Percentiles rank a stretch among this genome's conserved stretches.
phyloP scores from a whole-genome alignment of 2,329 filamentous ascomycete genomes.

The Exophiala alcalophila region DNA sequence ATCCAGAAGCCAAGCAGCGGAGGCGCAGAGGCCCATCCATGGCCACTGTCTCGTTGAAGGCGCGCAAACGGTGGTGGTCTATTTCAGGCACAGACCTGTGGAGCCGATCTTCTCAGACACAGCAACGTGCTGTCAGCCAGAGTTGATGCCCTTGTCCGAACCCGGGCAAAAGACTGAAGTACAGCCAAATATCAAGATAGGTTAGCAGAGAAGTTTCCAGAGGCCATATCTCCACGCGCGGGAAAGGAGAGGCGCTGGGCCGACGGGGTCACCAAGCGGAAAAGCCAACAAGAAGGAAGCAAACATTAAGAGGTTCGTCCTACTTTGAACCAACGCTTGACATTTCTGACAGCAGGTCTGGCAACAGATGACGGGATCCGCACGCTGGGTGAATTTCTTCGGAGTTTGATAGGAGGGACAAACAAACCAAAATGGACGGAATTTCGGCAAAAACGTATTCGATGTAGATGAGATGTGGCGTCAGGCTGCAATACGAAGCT shows the following conservation, averaged over 20 bases:
- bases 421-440: not conserved
- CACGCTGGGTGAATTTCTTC: slow-evolving; percentile 2
- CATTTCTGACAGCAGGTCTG: slow-evolving; percentile 4
- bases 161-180: too few relatives aligned
- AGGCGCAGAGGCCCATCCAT: slow-evolving; percentile 8
- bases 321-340: slow-evolving; percentile 10
- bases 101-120: not conserved
- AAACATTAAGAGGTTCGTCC: slow-evolving; percentile 24
- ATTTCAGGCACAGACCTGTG: not conserved
- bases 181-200: too few relatives aligned
- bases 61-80: slow-evolving; percentile 7
- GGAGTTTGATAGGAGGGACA: too few relatives aligned
- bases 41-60: slow-evolving; percentile 6
- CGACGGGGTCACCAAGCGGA: slow-evolving; percentile 17
- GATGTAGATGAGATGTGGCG: too few relatives aligned
- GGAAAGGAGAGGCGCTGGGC: slow-evolving; percentile 7
- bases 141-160: too few relatives aligned
- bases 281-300: slow-evolving; percentile 17
- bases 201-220: too few relatives aligned
- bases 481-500: too few relatives aligned
- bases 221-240: not conserved
- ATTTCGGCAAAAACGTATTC: too few relatives aligned
- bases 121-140: too few relatives aligned
- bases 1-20: slow-evolving; percentile 7
- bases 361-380: slow-evolving; percentile 10